These are phyloP conservation scores for Chalciporus pseudorubinellus DNA, from an alignment of 768 basidiomycete species.

Conservation along the genomic window DNA sequence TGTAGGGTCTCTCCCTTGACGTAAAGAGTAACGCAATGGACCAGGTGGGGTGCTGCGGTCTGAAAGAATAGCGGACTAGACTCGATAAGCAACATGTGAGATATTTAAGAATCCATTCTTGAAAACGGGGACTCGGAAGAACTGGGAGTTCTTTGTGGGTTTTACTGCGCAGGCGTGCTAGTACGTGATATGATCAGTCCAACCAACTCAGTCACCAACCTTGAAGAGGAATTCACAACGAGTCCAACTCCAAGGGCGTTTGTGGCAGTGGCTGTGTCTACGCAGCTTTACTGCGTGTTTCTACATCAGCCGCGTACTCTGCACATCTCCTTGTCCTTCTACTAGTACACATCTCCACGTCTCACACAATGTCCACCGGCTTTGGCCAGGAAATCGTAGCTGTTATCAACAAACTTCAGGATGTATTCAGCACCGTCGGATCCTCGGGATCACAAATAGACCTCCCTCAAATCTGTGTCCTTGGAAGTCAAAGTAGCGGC, in stretches of 20 bases:
- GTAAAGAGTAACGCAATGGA: constrained; percentile 6
- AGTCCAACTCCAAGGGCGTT: too few species aligned
- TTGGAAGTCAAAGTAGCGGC: constrained; percentile 89
- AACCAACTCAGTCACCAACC: too few species aligned
- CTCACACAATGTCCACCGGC: constrained; percentile 46
- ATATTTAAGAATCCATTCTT: not conserved
- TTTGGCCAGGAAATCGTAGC: constrained; percentile 81
- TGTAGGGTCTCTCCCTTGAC: not conserved
- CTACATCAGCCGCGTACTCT: constrained; percentile 4
- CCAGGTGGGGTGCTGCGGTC: constrained; percentile 1
- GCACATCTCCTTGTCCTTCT: constrained; percentile 12
- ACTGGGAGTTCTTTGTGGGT: too few species aligned
- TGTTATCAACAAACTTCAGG: constrained; percentile 86
- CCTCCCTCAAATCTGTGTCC: constrained; percentile 88
- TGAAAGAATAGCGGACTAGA: not conserved
- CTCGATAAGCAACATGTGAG: not conserved
- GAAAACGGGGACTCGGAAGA: constrained; percentile 3
- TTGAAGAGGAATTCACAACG: too few species aligned
- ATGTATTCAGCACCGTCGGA: constrained; percentile 85
- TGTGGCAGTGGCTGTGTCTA: constrained; percentile 28
- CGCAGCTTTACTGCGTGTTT: constrained; percentile 23
- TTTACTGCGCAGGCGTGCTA: too few species aligned
- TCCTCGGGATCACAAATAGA: constrained; percentile 77
- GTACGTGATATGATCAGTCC: too few species aligned
- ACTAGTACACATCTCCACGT: constrained; percentile 11